A percentile compares a stretch with the other conserved stretches of the same genome.
phyloP scores from a whole-genome alignment of 306 rosid genomes.

The Rosa chinensis region DNA sequence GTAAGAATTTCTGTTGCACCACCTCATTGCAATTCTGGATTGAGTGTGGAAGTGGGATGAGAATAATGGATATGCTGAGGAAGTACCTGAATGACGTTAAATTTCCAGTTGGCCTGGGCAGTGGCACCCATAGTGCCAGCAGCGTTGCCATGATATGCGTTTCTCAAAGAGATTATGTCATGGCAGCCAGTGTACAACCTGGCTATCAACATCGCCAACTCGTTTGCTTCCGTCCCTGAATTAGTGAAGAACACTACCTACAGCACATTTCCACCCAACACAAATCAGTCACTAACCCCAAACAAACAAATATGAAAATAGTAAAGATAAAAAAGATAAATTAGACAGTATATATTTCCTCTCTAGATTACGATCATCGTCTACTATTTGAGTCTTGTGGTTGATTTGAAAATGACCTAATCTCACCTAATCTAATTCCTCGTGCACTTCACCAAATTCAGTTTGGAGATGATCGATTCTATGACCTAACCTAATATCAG shows the following conservation, averaged over 20 bases:
- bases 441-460: no score
- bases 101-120: slow-evolving; percentile 88
- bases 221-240: slow-evolving; percentile 98
- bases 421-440: no score
- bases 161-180: slow-evolving; percentile 84
- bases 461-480: no score
- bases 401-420: background rate
- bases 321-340: background rate
- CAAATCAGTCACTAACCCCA: background rate
- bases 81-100: slow-evolving; percentile 68
- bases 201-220: slow-evolving; percentile 81
- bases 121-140: slow-evolving; percentile 93
- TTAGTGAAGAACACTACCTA: slow-evolving; percentile 93
- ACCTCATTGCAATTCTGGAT: background rate
- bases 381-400: background rate
- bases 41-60: background rate
- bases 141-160: slow-evolving; percentile 90
- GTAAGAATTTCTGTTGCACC: background rate
- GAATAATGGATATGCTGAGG: background rate
- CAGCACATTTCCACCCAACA: background rate
- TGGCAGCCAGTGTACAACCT: slow-evolving; percentile 72
- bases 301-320: background rate
- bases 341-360: no score
- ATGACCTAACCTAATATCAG: no score
- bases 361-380: background rate